Base-by-base conservation (phyloP, 768 basidiomycete species). In the Heimioporus sp. region DNA sequence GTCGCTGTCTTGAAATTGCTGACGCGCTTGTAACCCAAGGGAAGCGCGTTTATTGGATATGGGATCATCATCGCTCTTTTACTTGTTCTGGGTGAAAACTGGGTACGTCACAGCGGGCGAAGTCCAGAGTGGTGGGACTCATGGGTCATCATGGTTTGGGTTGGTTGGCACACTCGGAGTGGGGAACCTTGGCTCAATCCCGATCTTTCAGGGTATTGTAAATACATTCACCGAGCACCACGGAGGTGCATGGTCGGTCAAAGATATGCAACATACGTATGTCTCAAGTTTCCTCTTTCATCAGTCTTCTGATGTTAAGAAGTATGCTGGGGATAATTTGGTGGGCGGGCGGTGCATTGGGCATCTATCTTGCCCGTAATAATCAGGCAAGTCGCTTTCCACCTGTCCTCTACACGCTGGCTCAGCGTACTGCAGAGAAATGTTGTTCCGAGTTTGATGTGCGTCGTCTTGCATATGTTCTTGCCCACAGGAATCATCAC, bases 181-280 rank as follows among this genome's bases (percentile, higher is more conserved):
- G 11, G 13, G 15, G 19, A n/a, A 37, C 40, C 15, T 35, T 44
- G 35, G 8, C 41, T 55, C 15, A 54, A 2, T 12, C 12, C 11
- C 15, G 8, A 34, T 46, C 49, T 54, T 5, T 2, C 32, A 59
- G 58, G 67, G 51, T 31, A 51, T 60, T 82, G 87, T 97, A 51
- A 96, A 97, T 59, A 95, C 93, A 0, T 95, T 96, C 65, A 95
- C 93, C 0, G 90, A 93, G 63, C 93, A 97, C 65, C 87, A 83
- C 44, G 90, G 90, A 9, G 77, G 77, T 17, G 66, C 61, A 1
- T 96, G 94, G 94, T 87, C 84, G 3, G 87, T 86, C 48, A 94
- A 96, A 67, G 94, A 96, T 67, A 89, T 94, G 90, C 92, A 95
- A 61, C 93, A 96, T 68, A 92, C 91, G 84, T 91, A 63, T 56